Evolutionary conservation across 2,329 filamentous ascomycete species (phyloP), one percentile per base, ranked within the genome.

Genomic region (Sporothrix pseudoabietina): DNA sequence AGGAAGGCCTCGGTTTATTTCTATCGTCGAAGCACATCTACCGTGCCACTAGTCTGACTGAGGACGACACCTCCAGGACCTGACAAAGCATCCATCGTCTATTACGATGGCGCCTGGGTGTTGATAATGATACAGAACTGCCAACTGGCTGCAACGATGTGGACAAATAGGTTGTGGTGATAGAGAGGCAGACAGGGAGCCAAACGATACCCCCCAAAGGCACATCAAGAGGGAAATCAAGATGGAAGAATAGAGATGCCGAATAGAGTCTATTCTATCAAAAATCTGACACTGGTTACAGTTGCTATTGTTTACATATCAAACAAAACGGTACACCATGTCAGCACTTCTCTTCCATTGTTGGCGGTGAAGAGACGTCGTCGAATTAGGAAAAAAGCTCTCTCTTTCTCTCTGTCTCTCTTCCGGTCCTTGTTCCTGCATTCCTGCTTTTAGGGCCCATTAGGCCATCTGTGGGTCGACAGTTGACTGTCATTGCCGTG

Each of bases 291-390:
- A 26, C 26, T 26, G 26, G 26, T 26, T 26, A 26, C 26, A 26
- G 26, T 26, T 26, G 26, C 26, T 26, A 26, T 26, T 26, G 26
- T 26, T 26, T 26, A 26, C 26, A 26, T 26, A 26, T 26, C 26
- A 26, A 26, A 26, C 10, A 3, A 59, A 19, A 59, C 52, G n/a
- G 52, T 4, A 35, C 26, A 16, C 55, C 55, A 26, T 35, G 35
- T 59, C 14, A 1, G 19, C 6, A 1, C 14, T 7, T 1, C 30
- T 35, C 35, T 22, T 4, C 22, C 1, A 8, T 57, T 2, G 30
- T 32, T 30, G 59, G 59, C 59, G 59, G 59, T 63, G 59, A 63
- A 22, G 35, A 63, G 39, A 63, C 59, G 59, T 19, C 32, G 3
- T n/a, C 19, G 4, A 10, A 10, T 63, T 22, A 63, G 59, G 59